These are phyloP conservation scores for Citrus inodora DNA, from an alignment of 345 rosid genomes.

Conservation along the genomic window DNA sequence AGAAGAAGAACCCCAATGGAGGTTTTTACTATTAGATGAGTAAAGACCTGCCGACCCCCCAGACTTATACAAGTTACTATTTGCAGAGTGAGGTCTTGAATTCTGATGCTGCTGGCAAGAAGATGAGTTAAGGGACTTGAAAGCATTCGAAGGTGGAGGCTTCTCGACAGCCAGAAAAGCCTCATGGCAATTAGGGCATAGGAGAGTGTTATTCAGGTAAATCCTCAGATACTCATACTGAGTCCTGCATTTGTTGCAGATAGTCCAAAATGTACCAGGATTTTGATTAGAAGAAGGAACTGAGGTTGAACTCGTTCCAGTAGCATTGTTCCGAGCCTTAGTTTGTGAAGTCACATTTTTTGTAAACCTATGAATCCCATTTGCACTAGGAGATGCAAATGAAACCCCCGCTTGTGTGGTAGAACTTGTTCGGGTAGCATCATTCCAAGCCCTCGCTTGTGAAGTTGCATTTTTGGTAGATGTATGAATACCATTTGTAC, in stretches of 20 bases:
- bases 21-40: slow-evolving; percentile 30
- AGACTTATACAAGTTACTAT: slow-evolving; percentile 23
- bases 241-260: slow-evolving; percentile 66
- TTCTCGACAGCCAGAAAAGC: slow-evolving; percentile 71
- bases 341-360: slow-evolving; percentile 24
- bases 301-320: slow-evolving; percentile 16
- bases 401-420: slow-evolving; percentile 29
- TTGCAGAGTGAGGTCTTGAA: slow-evolving; percentile 29
- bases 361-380: slow-evolving; percentile 43
- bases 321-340: slow-evolving; percentile 25
- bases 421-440: no score
- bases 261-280: slow-evolving; percentile 81
- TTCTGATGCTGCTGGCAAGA: slow-evolving; percentile 42
- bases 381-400: slow-evolving; percentile 32
- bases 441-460: slow-evolving; percentile 13
- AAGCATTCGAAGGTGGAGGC: slow-evolving; percentile 58
- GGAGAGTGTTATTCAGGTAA: slow-evolving; percentile 72
- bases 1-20: slow-evolving; percentile 32
- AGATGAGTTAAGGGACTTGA: slow-evolving; percentile 36
- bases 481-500: slow-evolving; percentile 46
- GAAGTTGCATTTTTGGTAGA: slow-evolving; percentile 26
- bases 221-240: slow-evolving; percentile 76
- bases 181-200: slow-evolving; percentile 70
- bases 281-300: slow-evolving; percentile 29
- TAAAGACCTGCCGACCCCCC: not conserved